phyloP scores from a whole-genome alignment of 75 land plant genomes.

The Gnetum montanum region DNA sequence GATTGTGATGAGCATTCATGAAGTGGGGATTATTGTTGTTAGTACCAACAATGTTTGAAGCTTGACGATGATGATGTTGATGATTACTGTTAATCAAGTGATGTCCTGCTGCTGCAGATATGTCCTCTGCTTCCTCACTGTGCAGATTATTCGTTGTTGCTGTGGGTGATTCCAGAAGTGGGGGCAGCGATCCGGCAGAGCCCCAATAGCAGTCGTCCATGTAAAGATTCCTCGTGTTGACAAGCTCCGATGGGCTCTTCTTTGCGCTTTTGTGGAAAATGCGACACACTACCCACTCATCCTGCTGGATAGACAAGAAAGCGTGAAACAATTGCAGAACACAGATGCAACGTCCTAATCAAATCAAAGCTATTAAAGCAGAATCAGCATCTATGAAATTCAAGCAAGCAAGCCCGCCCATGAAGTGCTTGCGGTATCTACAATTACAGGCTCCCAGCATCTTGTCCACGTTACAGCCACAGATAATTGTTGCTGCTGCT shows the following conservation, averaged over 20 bases:
- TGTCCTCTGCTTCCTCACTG: slow-evolving; percentile 5
- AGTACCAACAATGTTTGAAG: neutral
- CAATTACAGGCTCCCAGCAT: neutral
- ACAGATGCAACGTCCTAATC: neutral
- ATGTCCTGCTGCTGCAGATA: slow-evolving; percentile 2
- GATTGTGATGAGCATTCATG: neutral
- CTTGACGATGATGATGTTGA: neutral
- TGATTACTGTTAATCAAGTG: neutral
- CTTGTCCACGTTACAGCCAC: neutral
- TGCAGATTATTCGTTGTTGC: neutral
- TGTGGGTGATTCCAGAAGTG: slow-evolving; percentile 17
- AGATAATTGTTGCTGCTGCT: neutral
- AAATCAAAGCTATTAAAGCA: slow-evolving; percentile 1
- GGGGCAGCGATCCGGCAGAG: slow-evolving; percentile 9
- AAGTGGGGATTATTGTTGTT: slow-evolving; percentile 3
- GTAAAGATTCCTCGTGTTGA: slow-evolving; percentile 6
- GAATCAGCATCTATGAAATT: neutral
- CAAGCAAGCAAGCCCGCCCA: neutral
- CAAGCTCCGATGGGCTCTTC: slow-evolving; percentile 19
- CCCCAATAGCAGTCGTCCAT: slow-evolving; percentile 5
- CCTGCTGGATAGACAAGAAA: slow-evolving; percentile 23
- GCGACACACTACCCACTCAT: slow-evolving; percentile 91
- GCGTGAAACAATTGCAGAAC: too few species aligned
- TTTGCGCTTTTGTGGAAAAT: slow-evolving; percentile 69
- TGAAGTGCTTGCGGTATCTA: neutral